Evolutionary conservation across 2,329 filamentous ascomycete genomes (phyloP), one percentile per base, ranked within the genome.

Genomic region (Cladosporium cucumerinum): DNA sequence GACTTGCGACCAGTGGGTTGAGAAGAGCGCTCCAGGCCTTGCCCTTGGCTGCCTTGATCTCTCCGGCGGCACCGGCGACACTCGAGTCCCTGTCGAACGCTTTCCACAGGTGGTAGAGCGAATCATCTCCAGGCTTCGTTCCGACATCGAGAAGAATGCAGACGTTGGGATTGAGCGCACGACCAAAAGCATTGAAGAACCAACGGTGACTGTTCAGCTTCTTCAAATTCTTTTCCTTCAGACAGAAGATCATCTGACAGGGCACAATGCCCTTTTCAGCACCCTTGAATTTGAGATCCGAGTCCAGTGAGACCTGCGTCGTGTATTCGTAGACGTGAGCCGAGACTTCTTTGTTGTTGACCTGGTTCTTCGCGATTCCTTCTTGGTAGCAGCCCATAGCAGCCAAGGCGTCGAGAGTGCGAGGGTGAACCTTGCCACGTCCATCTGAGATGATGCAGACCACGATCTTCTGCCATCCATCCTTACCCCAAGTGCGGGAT

Each of bases 281-380:
- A 36, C 96, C 95, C 82, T 99, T 99, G 83, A 99, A 99, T 78
- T 97, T 97, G 69, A 99, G 86, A 71, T 97, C 94, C 0, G 93
- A 86, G 76, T 99, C 95, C 11, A 99, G 85, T 0, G 94, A 98
- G 12, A 99, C 95, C 74, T 99, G 96, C 0, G 95, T 98, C 0
- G 95, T 99, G 80, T 99, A 99, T 77, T 99, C 95, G 81, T 99
- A 99, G 16, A 99, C 92, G 79, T 99, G 95, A 0, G 93, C 94
- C 69, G 93, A 94, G 55, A 99, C 95, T 67, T 96, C 92, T 71
- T 92, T 91, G 74, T 95, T 89, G 80, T 99, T 99, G 83, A 99
- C 95, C 75, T 91, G 88, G 78, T 99, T 99, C 85, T 99, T 99
- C 66, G 95, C 95, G 73, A 99, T 98, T 32, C 96, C 95, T 75